Evolutionary conservation across 257 asterid genomes (phyloP).

Genomic region (Rehmannia glutinosa): DNA sequence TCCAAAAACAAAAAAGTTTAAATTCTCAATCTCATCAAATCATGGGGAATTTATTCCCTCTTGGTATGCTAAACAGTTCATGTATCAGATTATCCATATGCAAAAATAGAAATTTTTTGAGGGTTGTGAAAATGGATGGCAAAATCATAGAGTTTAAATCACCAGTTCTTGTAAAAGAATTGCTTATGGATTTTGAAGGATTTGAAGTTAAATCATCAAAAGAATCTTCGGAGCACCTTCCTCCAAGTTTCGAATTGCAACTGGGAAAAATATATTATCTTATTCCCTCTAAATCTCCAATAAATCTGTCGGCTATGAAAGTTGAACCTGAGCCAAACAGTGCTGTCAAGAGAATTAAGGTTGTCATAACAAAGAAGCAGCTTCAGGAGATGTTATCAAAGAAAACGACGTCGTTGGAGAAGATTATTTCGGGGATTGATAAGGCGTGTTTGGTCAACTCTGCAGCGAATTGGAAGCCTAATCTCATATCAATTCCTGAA

Average conservation of each 20-base stretch:
- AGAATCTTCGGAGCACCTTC: slow-evolving; percentile 14
- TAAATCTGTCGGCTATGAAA: background rate
- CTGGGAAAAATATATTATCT: slow-evolving; percentile 37
- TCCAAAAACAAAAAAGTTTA: too few relatives aligned
- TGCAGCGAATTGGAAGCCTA: slow-evolving; percentile 31
- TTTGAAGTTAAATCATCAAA: slow-evolving; percentile 28
- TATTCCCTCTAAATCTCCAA: slow-evolving; percentile 13
- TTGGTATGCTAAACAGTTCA: background rate
- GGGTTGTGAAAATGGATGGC: slow-evolving; percentile 36
- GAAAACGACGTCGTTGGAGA: slow-evolving; percentile 23
- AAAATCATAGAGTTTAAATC: slow-evolving; percentile 24
- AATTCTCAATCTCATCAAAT: background rate
- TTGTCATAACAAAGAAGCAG: slow-evolving; percentile 50
- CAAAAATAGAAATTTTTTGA: slow-evolving; percentile 10
- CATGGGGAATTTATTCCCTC: slow-evolving; percentile 25
- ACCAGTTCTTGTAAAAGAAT: slow-evolving; percentile 33
- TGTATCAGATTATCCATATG: slow-evolving; percentile 12
- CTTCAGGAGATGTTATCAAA: slow-evolving; percentile 37
- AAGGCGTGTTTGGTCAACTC: background rate
- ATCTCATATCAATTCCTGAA: slow-evolving; percentile 42
- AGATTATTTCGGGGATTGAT: slow-evolving; percentile 24
- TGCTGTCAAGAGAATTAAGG: slow-evolving; percentile 38
- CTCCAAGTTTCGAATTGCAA: slow-evolving; percentile 24
- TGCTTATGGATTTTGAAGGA: slow-evolving; percentile 24
- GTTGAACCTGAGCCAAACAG: background rate